A percentile compares a stretch with the other conserved stretches of the same genome.
Evolutionary conservation across 2,329 filamentous ascomycete genomes (phyloP).

Genomic region (Xylariaceae sp.): DNA sequence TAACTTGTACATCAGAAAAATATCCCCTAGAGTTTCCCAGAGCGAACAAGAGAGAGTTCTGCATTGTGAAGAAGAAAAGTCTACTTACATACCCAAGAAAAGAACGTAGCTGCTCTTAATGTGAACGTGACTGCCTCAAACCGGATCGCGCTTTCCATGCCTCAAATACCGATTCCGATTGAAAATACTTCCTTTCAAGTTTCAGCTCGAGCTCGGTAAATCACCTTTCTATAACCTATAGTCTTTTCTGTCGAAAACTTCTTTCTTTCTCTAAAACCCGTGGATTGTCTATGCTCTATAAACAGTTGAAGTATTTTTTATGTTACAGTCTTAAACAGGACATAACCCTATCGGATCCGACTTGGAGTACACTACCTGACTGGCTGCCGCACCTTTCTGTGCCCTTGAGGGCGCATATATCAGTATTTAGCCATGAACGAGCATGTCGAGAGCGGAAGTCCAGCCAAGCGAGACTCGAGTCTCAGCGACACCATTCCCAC

Average conservation of each 20-base stretch:
- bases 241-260: neutral
- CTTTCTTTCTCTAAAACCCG: neutral
- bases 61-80: no score
- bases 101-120: slow-evolving; percentile 20
- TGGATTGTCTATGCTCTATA: slow-evolving; percentile 1
- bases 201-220: neutral
- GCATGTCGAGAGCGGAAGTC: neutral
- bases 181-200: neutral
- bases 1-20: slow-evolving; percentile 37
- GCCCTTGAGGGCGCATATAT: slow-evolving; percentile 11
- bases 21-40: slow-evolving; percentile 26
- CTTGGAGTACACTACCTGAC: no score
- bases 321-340: neutral
- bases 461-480: slow-evolving; percentile 14
- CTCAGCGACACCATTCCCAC: slow-evolving; percentile 33
- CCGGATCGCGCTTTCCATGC: slow-evolving; percentile 7
- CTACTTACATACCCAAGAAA: no score
- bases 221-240: neutral
- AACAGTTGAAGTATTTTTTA: slow-evolving; percentile 8
- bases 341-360: no score
- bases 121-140: slow-evolving; percentile 12
- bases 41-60: slow-evolving; percentile 26
- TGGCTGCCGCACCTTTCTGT: no score
- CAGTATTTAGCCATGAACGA: neutral
- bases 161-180: slow-evolving; percentile 1